These are phyloP conservation scores for Rhodotorula paludigena DNA, from an alignment of 768 basidiomycete genomes.

Conservation along the genomic window DNA sequence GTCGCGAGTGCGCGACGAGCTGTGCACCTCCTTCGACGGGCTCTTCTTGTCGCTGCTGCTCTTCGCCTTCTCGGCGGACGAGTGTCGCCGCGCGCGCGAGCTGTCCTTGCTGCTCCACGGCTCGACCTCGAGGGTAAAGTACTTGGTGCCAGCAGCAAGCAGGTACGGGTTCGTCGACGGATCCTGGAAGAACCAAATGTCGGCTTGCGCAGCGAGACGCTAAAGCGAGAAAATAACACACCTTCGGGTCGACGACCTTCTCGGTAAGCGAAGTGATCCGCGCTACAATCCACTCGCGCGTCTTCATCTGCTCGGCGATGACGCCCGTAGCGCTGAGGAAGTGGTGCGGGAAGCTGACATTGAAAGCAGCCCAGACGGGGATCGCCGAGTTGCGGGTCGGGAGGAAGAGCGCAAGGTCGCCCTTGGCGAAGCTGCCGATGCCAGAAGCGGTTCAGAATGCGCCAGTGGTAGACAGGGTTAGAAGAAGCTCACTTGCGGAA, in stretches of 20 bases:
- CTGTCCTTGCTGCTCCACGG: conserved; percentile 57
- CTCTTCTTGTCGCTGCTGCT: conserved; percentile 10
- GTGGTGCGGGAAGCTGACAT: conserved; percentile 95
- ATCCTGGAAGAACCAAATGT: conserved; percentile 53
- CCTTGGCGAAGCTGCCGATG: conserved; percentile 63
- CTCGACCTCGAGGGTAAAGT: conserved; percentile 88
- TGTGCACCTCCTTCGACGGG: neutral
- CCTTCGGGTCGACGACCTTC: conserved; percentile 72
- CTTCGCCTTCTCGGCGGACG: conserved; percentile 24
- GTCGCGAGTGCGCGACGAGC: conserved; percentile 10
- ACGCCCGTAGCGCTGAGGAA: conserved; percentile 84
- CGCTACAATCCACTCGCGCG: conserved; percentile 87
- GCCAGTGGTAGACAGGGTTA: neutral
- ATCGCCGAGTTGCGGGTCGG: conserved; percentile 90
- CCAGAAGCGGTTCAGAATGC: neutral
- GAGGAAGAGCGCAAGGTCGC: conserved; percentile 89
- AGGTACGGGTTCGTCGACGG: conserved; percentile 82
- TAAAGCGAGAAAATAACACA: conserved; percentile 46
- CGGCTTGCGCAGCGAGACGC: neutral
- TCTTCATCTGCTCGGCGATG: conserved; percentile 81
- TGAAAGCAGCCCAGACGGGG: conserved; percentile 97
- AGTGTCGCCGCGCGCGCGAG: conserved; percentile 30
- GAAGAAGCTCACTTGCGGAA: conserved; percentile 62
- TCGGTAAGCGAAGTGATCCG: conserved; percentile 83
- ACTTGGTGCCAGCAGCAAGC: conserved; percentile 80